Base-by-base conservation (phyloP, 352 stramenopile species). In the Phytophthora citricola region DNA sequence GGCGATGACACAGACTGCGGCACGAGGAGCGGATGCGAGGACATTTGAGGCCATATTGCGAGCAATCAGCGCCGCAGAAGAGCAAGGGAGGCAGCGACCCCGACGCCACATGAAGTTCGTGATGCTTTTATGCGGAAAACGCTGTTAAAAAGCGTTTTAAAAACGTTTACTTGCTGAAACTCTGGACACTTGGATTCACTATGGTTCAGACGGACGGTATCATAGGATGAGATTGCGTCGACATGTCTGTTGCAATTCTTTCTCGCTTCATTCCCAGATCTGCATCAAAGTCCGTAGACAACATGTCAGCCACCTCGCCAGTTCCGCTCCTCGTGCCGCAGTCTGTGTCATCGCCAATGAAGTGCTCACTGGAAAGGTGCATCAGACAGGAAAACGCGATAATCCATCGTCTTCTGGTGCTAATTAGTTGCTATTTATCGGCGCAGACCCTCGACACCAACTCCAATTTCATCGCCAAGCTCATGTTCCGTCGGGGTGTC, bases 311-410 rank as follows among this genome's bases (percentile, higher is more conserved):
- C 1, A 45, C 24, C 26, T 40, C n/a, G 2, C 50, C 50, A 12
- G 22, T 26, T 1, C 22, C 17, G 63, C 74, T 2, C 87, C 83
- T 8, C 75, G 76, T 31, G 87, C 87, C 11, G 87, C 87, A 1
- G 63, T 93, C 45, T 93, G 85, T 26, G 83, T 94, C 27, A 89
- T 96, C 26, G 88, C 71, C 50, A 93, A 96, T 55, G 88, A 96
- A 82, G 85, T 96, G 22, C 73, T 95, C n/a, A 90, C 81, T 5
- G 88, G 86, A 31, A 95, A 95, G 74, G 87, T 92, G 10, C 34
- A 82, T 93, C 32, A 79, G 0, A 10, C 10, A 22, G 24, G 46
- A 56, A 29, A 22, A 5, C n/a, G 2, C 38, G 24, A 36, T 24
- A 22, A 41, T 27, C 36, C 8, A 6, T 45, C 31, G 91, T 6